Conservation (phyloP, 345 rosid species). For the Aegle marmelos region DNA sequence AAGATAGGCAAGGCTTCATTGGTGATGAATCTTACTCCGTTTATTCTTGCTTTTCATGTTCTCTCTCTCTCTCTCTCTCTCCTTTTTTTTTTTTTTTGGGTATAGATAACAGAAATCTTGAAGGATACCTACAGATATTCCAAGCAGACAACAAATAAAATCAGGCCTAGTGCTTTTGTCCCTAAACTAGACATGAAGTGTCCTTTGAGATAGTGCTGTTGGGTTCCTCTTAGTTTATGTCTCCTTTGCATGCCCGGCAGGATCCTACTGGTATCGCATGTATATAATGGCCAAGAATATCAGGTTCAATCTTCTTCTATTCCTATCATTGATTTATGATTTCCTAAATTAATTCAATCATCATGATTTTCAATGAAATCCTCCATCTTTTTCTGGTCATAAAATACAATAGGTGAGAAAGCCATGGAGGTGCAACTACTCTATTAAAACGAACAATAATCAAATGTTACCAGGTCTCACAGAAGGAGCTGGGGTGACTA, state of each 20-base stretch:
- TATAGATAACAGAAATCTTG: neutral
- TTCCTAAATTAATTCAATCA: neutral
- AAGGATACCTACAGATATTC: neutral
- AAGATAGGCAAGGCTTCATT: neutral
- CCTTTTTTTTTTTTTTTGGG: too few relatives aligned
- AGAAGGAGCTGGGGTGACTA: slow-evolving; percentile 64
- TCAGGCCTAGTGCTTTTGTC: neutral
- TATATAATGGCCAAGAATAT: neutral
- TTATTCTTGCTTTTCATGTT: neutral
- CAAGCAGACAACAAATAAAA: neutral
- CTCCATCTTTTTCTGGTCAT: neutral
- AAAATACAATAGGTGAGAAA: neutral
- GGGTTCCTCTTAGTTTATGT: neutral
- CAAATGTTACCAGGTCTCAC: slow-evolving; percentile 49
- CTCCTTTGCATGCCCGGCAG: neutral
- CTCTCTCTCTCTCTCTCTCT: too few relatives aligned
- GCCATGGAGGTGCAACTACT: neutral
- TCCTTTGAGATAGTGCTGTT: neutral
- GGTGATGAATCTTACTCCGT: neutral
- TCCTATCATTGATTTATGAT: neutral
- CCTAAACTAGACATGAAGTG: neutral
- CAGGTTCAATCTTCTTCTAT: neutral
- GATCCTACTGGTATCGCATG: neutral
- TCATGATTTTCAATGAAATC: neutral
- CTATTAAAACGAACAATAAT: neutral